A percentile compares a stretch with the other conserved stretches of the same genome.
These are phyloP conservation scores for Rhizoctonia solani DNA, from an alignment of 1,284 basidiomycete species.

Conservation along the genomic window DNA sequence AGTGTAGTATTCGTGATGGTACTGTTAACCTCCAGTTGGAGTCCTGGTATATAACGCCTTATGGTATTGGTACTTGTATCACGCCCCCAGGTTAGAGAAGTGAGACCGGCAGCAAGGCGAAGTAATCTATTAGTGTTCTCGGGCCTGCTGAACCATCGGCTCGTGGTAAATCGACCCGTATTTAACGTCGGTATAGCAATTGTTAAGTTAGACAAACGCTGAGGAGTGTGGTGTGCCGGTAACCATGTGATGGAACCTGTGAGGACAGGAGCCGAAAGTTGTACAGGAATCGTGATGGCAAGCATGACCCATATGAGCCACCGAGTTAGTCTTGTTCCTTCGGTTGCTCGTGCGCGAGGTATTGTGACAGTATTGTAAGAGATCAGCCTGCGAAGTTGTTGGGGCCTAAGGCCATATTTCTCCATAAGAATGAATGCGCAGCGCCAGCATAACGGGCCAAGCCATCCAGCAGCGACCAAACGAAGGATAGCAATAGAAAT, in stretches of 20 bases:
- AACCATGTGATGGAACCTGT: conserved; percentile 9
- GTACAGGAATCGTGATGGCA: background rate
- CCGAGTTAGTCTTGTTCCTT: background rate
- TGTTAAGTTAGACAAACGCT: background rate
- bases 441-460: conserved; percentile 15
- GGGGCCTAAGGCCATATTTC: background rate
- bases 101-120: background rate
- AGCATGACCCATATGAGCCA: background rate
- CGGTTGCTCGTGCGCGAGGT: background rate
- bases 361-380: background rate
- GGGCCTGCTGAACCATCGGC: background rate
- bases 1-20: background rate
- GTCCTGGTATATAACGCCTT: background rate
- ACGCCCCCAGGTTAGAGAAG: background rate
- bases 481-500: background rate
- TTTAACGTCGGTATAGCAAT: background rate
- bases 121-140: background rate
- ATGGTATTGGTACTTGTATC: background rate
- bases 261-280: background rate
- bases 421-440: conserved; percentile 13
- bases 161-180: background rate
- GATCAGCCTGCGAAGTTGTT: background rate
- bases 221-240: background rate
- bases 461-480: background rate
- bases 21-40: background rate